Evolutionary conservation across 2,329 filamentous ascomycete species (phyloP).

Genomic region (Cladorrhinum sp.): DNA sequence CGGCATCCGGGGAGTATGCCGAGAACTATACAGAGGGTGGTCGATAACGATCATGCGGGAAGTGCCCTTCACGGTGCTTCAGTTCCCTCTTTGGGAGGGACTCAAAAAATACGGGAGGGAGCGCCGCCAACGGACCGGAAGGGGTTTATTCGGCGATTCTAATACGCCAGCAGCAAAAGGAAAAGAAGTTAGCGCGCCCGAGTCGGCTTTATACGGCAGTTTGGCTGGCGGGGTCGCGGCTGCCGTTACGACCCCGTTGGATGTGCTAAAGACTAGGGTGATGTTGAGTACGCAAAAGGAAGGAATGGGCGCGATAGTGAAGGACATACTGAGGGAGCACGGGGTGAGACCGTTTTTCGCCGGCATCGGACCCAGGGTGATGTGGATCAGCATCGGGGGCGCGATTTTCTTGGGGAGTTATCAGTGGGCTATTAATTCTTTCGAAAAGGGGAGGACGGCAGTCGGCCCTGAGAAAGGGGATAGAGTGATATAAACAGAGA

Average conservation of each 20-base stretch:
- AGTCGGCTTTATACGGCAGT: conserved; percentile 83
- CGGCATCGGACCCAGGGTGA: conserved; percentile 75
- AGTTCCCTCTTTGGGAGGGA: conserved; percentile 95
- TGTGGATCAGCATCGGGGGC: conserved; percentile 93
- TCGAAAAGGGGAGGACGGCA: conserved; percentile 43
- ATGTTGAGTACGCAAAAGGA: conserved; percentile 78
- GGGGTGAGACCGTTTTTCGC: conserved; percentile 70
- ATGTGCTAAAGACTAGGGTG: conserved; percentile 94
- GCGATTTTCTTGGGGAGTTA: conserved; percentile 94
- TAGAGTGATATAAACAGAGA: conserved; percentile 1
- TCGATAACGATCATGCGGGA: conserved; percentile 90
- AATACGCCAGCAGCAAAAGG: not conserved
- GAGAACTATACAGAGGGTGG: conserved; percentile 88
- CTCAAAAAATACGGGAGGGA: conserved; percentile 70
- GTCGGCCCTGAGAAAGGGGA: not conserved
- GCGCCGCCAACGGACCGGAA: conserved; percentile 19
- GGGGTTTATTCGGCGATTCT: conserved; percentile 26
- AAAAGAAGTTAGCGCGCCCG: conserved; percentile 60
- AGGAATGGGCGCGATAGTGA: conserved; percentile 57
- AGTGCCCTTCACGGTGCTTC: conserved; percentile 94
- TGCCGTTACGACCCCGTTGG: conserved; percentile 83
- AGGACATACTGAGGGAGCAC: conserved; percentile 60
- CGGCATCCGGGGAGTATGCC: conserved; percentile 60
- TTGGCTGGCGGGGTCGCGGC: conserved; percentile 82
- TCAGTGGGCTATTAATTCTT: conserved; percentile 77